These are phyloP conservation scores for Vitis hybrid DNA, from an alignment of 177 flowering plant species.

Conservation along the genomic window DNA sequence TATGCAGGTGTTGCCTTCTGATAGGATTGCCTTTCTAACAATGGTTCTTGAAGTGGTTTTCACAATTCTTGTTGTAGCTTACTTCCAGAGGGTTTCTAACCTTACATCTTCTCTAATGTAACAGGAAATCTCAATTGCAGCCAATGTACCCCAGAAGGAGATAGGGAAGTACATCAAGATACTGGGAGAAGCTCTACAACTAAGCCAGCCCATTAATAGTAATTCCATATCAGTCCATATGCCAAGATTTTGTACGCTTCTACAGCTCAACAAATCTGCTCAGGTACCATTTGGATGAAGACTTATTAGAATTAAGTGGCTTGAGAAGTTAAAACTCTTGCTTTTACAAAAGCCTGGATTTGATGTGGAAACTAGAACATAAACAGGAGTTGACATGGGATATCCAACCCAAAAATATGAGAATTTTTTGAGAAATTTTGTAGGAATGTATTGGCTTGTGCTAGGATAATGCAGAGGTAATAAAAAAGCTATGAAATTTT, in stretches of 20 bases:
- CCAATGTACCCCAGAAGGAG: constrained; percentile 96
- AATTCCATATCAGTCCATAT: constrained; percentile 95
- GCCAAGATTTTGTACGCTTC: constrained; percentile 97
- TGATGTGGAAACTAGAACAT: background rate
- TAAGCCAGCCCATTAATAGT: constrained; percentile 96
- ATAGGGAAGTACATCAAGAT: constrained; percentile 98
- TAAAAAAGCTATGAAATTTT: too few species aligned
- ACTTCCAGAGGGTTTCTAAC: too few species aligned
- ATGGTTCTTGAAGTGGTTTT: too few species aligned
- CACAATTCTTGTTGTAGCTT: too few species aligned
- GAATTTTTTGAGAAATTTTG: too few species aligned
- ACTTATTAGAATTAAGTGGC: background rate
- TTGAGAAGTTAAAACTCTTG: background rate
- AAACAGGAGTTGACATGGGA: background rate
- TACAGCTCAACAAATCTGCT: constrained; percentile 94
- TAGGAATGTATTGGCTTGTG: too few species aligned
- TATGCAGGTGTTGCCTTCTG: too few species aligned
- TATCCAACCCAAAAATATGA: background rate
- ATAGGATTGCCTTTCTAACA: too few species aligned
- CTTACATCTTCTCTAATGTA: background rate
- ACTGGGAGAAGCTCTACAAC: constrained; percentile 90
- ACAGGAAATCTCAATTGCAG: constrained; percentile 96
- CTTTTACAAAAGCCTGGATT: background rate
- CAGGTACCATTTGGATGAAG: constrained; percentile 50
- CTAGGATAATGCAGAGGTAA: too few species aligned